Conservation (phyloP, 1,139 yeast species). For the Saccharomyces hybrid region DNA sequence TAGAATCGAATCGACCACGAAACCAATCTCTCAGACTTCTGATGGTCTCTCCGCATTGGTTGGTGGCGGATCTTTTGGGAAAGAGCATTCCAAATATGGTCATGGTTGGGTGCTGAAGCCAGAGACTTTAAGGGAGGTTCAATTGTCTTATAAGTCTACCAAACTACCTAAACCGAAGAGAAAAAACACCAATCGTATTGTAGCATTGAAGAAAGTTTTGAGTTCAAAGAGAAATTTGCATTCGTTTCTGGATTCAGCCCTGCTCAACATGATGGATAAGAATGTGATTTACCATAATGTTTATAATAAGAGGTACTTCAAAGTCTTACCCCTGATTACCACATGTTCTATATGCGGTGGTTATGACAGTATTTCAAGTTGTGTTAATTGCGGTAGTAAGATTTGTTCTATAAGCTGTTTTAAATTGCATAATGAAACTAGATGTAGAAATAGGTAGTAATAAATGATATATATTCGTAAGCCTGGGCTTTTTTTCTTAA, state of each 20-base stretch:
- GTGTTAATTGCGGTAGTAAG: conserved; percentile 30
- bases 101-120: conserved; percentile 1
- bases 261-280: conserved; percentile 26
- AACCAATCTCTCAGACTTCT: conserved; percentile 5
- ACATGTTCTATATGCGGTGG: conserved; percentile 32
- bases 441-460: conserved; percentile 17
- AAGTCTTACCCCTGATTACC: conserved; percentile 29
- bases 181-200: conserved; percentile 28
- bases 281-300: conserved; percentile 29
- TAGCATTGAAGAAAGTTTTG: conserved; percentile 27
- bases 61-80: conserved; percentile 11
- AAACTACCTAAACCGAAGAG: conserved; percentile 27
- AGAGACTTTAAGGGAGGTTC: conserved; percentile 27
- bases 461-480: not conserved
- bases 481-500: not conserved
- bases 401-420: conserved; percentile 30
- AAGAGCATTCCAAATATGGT: conserved; percentile 17
- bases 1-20: conserved; percentile 23
- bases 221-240: conserved; percentile 26
- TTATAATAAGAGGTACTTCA: conserved; percentile 29
- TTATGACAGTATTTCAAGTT: conserved; percentile 29
- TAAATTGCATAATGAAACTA: conserved; percentile 30
- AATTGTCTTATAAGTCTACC: conserved; percentile 29
- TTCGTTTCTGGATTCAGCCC: conserved; percentile 26
- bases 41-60: conserved; percentile 11